Evolutionary conservation across 305 asterid species (phyloP).

Genomic region (Vinca major): DNA sequence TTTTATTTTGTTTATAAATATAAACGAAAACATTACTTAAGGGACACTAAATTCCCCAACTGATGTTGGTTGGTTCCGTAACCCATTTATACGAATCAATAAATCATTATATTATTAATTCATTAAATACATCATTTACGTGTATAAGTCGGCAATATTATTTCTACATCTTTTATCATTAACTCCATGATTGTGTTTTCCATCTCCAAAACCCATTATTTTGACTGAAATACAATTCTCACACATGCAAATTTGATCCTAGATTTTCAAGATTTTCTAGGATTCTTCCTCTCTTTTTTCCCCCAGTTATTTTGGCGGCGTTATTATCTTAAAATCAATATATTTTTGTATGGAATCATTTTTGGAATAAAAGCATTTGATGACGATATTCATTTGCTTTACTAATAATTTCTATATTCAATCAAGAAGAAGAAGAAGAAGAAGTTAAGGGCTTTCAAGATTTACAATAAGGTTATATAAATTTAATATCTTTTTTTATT

Average conservation of each 20-base stretch:
- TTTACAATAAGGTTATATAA: slow-evolving; percentile 15
- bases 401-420: neutral
- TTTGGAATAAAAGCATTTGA: slow-evolving; percentile 1
- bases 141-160: too few relatives aligned
- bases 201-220: too few relatives aligned
- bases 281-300: slow-evolving; percentile 1
- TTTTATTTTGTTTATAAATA: too few relatives aligned
- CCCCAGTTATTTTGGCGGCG: slow-evolving; percentile 17
- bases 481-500: neutral
- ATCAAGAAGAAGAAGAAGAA: slow-evolving; percentile 5
- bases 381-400: slow-evolving; percentile 8
- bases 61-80: neutral
- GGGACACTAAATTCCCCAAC: too few relatives aligned
- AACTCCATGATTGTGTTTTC: too few relatives aligned
- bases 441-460: slow-evolving; percentile 16
- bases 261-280: neutral
- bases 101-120: neutral
- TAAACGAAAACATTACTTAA: too few relatives aligned
- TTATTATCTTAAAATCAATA: neutral
- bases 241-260: slow-evolving; percentile 2
- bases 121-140: too few relatives aligned
- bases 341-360: slow-evolving; percentile 4
- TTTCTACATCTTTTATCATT: too few relatives aligned
- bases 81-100: neutral
- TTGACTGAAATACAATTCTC: neutral